Evolutionary conservation across 2,329 filamentous ascomycete species (phyloP), one percentile per base, ranked within the genome.

Genomic region (Pseudogymnoascus sp.): DNA sequence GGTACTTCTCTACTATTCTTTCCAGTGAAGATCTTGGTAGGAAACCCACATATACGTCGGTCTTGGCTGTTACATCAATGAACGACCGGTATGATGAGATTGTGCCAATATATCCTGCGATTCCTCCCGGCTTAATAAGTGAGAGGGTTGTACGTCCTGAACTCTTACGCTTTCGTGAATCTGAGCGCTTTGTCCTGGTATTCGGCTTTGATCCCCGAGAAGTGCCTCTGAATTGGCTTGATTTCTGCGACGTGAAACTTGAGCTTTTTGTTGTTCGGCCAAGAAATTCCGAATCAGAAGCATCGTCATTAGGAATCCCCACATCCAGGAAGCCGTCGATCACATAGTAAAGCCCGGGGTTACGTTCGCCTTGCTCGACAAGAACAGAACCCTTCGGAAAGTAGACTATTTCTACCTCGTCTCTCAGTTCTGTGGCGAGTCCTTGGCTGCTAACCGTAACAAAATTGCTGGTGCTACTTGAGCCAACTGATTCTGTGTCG

Each of bases 1-100:
- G 94, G 71, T 97, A 94, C 67, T 86, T 87, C 67, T 99, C 94
- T 1, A 96, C 91, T 55, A 99, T 94, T 66, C 92, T 84, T 72
- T 99, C 94, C 29, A 99, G 81, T 0, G 92, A 90, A 0, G 86
- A 83, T 31, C 92, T 83, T 0, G 94, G 94, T 11, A 99, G 78
- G 67, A 99, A 99, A 0, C 94, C 94, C 12, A 99, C 94, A 70
- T 97, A 97, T 2, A 97, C 94, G 75, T 99, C 94, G 0, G 95
- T 99, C 76, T 97, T 97, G 2, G 94, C 95, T 38, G 93, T 89
- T 1, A 99, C 92, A 71, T 97, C 93, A 19, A 96, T 94, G 72
- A 97, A 97, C 0, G 94, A 99, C 26, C 94, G 82, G 72, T 97
- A 96, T 0, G 92, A 96, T 2, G 94, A 96, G 16, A 99, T 88